Base-by-base conservation (phyloP, 768 basidiomycete genomes). In the Tylopilus felleus region DNA sequence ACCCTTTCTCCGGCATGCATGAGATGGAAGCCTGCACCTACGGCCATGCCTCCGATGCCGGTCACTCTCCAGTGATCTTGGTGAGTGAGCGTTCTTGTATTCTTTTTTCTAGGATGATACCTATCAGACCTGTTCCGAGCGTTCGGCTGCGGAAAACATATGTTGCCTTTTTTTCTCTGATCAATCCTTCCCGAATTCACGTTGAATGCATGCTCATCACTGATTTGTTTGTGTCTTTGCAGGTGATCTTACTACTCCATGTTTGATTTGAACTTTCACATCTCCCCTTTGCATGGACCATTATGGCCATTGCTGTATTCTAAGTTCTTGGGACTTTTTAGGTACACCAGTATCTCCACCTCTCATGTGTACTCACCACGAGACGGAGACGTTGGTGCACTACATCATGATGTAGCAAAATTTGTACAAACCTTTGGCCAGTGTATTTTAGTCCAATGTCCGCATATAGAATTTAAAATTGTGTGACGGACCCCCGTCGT, bases 51-150 rank as follows among this genome's bases (percentile, higher is more conserved):
- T 2, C 82, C 86, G 1, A 66, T 79, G 53, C 57, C 55, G 0
- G 22, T 65, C n/a, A 58, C 51, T 9, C 38, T 65, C 27, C 59
- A 60, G 48, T 57, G 65, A 69, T 53, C 21, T 19, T 40, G 56
- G 68, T 71, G 53, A 68, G 69, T 62, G 1, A 28, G 49, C 27
- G 57, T 61, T 63, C 45, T 49, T 50, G 8, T 41, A 21, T 35
- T 10, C 16, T 29, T 43, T 64, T 33, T 55, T 63, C 63, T 35
- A 51, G 72, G 86, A 89, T 86, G 88, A 88, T 74, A 80, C 64
- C 68, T 51, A 74, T 81, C 83, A 88, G 85, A 87, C 86, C 86
- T 88, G 85, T 89, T 83, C 87, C 74, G 84, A 89, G 69, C 73
- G 60, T 43, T 64, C 64, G 65, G 61, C 64, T 82, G 84, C 74